phyloP scores from a whole-genome alignment of 108 stramenopile species.

The Pseudonitzschia pungens region DNA sequence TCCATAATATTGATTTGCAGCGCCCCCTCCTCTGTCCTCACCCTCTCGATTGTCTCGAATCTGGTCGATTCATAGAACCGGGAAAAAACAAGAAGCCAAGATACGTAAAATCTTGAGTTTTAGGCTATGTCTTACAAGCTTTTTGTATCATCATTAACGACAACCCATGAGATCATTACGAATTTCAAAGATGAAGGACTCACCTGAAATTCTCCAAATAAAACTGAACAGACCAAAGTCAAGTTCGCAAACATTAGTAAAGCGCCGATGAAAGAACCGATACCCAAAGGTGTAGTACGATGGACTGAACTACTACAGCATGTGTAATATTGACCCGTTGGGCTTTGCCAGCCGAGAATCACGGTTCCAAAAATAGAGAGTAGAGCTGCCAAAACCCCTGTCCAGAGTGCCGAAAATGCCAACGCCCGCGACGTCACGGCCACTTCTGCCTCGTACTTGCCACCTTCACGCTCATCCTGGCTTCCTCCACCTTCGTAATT shows the following conservation, averaged over 20 bases:
- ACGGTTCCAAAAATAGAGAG: conserved; percentile 76
- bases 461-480: conserved; percentile 26
- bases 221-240: conserved; percentile 66
- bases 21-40: conserved; percentile 41
- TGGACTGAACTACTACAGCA: conserved; percentile 75
- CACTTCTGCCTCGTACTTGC: conserved; percentile 32
- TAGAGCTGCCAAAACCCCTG: conserved; percentile 69
- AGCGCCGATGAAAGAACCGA: conserved; percentile 83
- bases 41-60: conserved; percentile 55
- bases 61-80: conserved; percentile 10
- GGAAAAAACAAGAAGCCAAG: not conserved
- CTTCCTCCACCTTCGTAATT: conserved; percentile 28
- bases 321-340: conserved; percentile 78
- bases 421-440: conserved; percentile 80
- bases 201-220: conserved; percentile 90
- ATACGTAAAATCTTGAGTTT: not conserved
- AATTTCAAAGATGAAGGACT: conserved; percentile 16
- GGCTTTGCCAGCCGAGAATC: conserved; percentile 71
- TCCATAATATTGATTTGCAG: conserved; percentile 13
- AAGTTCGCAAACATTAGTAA: conserved; percentile 85
- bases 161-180: not conserved
- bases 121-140: no score
- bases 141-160: no score
- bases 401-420: conserved; percentile 83
- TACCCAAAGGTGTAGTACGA: conserved; percentile 72